Percentiles rank a stretch among this genome's conserved stretches.
Evolutionary conservation across 768 basidiomycete species (phyloP).

Genomic region (Cytidiella melzeri): DNA sequence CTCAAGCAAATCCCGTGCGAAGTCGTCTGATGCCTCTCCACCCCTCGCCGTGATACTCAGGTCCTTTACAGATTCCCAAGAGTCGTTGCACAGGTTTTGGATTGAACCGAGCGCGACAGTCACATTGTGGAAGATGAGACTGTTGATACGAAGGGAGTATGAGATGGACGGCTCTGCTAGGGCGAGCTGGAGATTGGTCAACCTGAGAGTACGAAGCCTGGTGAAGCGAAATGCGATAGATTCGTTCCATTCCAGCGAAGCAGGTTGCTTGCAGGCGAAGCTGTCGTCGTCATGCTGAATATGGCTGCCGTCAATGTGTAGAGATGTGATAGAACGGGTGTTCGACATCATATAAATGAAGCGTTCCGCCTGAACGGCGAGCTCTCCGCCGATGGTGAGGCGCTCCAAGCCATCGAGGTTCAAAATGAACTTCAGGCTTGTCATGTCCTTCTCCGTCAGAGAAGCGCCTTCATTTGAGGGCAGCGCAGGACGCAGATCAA

Average conservation of each 20-base stretch:
- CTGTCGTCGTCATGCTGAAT: slow-evolving; percentile 20
- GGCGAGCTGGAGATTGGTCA: slow-evolving; percentile 40
- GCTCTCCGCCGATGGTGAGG: slow-evolving; percentile 42
- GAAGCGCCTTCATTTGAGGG: slow-evolving; percentile 10
- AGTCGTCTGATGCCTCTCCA: slow-evolving; percentile 32
- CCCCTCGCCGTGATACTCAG: slow-evolving; percentile 33
- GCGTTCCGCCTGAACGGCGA: slow-evolving; percentile 41
- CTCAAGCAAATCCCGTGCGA: slow-evolving; percentile 35
- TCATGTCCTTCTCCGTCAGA: slow-evolving; percentile 25
- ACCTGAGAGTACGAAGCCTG: slow-evolving; percentile 35
- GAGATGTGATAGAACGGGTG: slow-evolving; percentile 34
- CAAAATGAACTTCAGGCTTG: slow-evolving; percentile 37
- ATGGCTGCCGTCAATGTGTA: slow-evolving; percentile 43
- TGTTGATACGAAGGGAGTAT: slow-evolving; percentile 30
- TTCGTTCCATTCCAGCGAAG: slow-evolving; percentile 52
- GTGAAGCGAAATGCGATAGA: slow-evolving; percentile 39
- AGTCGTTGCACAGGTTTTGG: slow-evolving; percentile 30
- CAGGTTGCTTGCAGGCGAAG: slow-evolving; percentile 11
- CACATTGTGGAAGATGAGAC: slow-evolving; percentile 40
- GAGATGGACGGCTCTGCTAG: slow-evolving; percentile 31
- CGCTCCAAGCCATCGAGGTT: slow-evolving; percentile 33
- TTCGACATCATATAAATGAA: slow-evolving; percentile 38
- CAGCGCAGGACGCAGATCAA: slow-evolving; percentile 35
- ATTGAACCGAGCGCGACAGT: slow-evolving; percentile 36
- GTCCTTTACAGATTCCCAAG: slow-evolving; percentile 27